Conservation (phyloP, 2,329 filamentous ascomycete species). For the Fusarium sp. region DNA sequence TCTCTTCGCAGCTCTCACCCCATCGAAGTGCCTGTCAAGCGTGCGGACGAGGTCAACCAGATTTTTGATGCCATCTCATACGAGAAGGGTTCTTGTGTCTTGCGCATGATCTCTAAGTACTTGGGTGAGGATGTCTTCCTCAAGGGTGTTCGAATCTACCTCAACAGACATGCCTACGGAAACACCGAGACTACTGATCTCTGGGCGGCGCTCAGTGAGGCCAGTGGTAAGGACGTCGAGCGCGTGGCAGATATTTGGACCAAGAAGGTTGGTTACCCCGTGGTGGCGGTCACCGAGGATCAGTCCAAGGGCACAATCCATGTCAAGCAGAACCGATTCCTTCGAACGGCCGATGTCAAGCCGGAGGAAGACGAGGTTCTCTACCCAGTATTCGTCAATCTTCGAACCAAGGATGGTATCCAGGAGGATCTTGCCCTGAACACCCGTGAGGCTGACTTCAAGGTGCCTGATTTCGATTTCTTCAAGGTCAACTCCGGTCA, state of each 20-base stretch:
- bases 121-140: conserved; percentile 94
- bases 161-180: conserved; percentile 96
- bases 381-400: conserved; percentile 90
- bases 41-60: conserved; percentile 96
- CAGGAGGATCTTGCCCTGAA: conserved; percentile 78
- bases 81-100: conserved; percentile 94
- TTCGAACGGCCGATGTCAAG: conserved; percentile 92
- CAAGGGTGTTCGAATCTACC: conserved; percentile 89
- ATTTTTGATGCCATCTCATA: conserved; percentile 99
- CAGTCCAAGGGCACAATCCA: conserved; percentile 80
- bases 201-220: conserved; percentile 89
- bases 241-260: conserved; percentile 97
- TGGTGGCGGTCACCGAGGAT: conserved; percentile 82
- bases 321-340: conserved; percentile 94
- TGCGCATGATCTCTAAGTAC: conserved; percentile 97
- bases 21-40: conserved; percentile 96
- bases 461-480: conserved; percentile 85
- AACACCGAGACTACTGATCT: conserved; percentile 94
- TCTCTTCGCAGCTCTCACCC: conserved; percentile 95
- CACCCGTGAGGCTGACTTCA: conserved; percentile 80
- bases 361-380: conserved; percentile 91
- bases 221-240: conserved; percentile 91
- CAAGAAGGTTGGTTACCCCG: conserved; percentile 94
- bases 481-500: conserved; percentile 98
- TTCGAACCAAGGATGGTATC: conserved; percentile 87